phyloP scores from a whole-genome alignment of 495 filamentous ascomycete species.

The Neurospora sp. region DNA sequence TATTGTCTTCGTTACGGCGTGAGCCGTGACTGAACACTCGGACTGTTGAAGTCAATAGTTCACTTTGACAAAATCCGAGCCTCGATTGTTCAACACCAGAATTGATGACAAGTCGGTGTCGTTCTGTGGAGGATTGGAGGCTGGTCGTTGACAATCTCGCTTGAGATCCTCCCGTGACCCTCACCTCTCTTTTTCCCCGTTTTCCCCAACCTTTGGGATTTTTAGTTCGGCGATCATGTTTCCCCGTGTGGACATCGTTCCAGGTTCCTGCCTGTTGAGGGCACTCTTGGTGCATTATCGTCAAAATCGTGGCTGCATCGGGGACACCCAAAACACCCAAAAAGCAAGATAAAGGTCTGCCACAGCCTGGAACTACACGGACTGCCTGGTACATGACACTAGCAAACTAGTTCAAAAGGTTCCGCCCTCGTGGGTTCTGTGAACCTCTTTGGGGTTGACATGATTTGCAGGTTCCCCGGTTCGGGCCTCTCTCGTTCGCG shows the following conservation, averaged over 20 bases:
- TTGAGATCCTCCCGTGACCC: background rate
- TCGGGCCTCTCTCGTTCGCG: background rate
- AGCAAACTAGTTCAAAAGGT: background rate
- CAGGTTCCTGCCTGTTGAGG: background rate
- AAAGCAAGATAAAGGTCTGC: background rate
- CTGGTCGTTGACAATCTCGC: background rate
- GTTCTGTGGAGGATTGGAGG: background rate
- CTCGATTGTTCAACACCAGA: background rate
- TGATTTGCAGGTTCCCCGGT: background rate
- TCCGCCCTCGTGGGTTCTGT: background rate
- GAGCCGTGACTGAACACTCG: background rate
- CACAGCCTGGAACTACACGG: background rate
- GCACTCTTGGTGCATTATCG: background rate
- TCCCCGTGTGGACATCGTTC: background rate
- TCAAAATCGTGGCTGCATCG: background rate
- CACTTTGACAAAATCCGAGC: background rate
- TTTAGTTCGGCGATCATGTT: background rate
- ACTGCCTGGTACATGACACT: background rate
- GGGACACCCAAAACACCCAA: background rate
- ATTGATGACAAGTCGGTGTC: background rate
- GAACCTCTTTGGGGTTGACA: background rate
- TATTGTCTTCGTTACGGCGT: background rate
- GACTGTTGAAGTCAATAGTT: background rate
- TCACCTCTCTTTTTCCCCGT: background rate
- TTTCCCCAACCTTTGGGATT: background rate